Evolutionary conservation across 805 yeast genomes (phyloP), one percentile per base, ranked within the genome.

Genomic region (Phaffomyces antillensis): DNA sequence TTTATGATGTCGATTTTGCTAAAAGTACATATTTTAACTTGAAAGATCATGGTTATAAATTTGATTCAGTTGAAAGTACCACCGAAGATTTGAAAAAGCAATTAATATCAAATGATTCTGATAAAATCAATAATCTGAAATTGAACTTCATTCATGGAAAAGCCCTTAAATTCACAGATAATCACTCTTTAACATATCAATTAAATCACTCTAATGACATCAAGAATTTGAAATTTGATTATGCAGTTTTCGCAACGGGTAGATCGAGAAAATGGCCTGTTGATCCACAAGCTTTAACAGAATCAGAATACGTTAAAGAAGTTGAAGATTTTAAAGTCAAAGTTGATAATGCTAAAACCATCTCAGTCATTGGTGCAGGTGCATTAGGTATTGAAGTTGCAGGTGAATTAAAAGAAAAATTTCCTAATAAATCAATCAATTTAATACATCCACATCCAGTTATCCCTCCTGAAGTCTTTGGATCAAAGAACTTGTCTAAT

Each of bases 191-290:
- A 3, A 36, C 52, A 23, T 45, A 55, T 48, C 24, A 45, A 31
- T 26, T 54, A 15, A 50, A 47, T 32, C 55, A 55, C 10, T 59
- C 53, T 11, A 55, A 55, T 12, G 17, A 31, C 2, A 47, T 52
- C 17, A 48, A 49, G 12, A 48, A 45, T 55, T 67, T 37, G 23
- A 53, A 58, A 12, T 76, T 75, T 53, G 77, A 76, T 50, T 75
- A 72, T 49, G 71, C 68, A n/a, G 61, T 76, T 9, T 54, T 67
- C 42, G 76, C 79, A 6, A 59, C 73, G 3, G 81, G 81, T 2
- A 61, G 81, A 54, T 63, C 73, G 39, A 60, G 81, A 48, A 59
- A 61, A 37, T 75, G 79, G 78, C 82, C 81, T 12, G 68, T 73
- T 31, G 75, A 76, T 33, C 81, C 81, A 4, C 52, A 61, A 16